Evolutionary conservation across 805 yeast genomes (phyloP), one percentile per base, ranked within the genome.

Genomic region (Scheffersomyces ergatensis): DNA sequence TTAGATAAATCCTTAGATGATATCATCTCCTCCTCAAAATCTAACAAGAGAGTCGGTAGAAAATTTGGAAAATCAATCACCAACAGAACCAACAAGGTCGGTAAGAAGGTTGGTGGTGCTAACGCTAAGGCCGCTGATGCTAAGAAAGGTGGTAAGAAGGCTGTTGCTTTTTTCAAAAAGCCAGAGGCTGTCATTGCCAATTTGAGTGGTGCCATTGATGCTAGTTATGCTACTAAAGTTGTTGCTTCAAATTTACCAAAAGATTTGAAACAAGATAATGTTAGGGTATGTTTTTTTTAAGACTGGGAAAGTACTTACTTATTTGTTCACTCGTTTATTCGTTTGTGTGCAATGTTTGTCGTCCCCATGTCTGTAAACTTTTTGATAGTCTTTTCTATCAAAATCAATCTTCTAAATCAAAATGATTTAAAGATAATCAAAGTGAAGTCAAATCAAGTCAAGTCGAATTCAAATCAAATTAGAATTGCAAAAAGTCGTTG

Each of bases 1-100:
- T 78, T 92, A 70, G 97, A 92, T 71, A 85, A 87, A 72, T 88
- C 97, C 37, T 80, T 92, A 60, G 99, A 92, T 73, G 97, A 89
- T 56, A 92, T 92, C 65, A 86, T 92, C 60, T 79, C 95, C 44
- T 68, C 86, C 48, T 63, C 72, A n/a, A 29, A 29, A 15, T 5
- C 53, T 70, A 65, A 58, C 72, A 69, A 57, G 57, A 67, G 54
- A 47, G 58, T 54, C 31, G 46, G 54, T 18, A 49, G 39, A 36
- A 63, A 45, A 44, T 46, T 46, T 39, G 55, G 37, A 44, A 44
- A 36, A 42, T 32, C 40, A 6, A 43, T 42, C 7, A 16, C 45
- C 5, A 41, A 37, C 37, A 59, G 50, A 49, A 51, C 57, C 31
- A 58, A 56, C 43, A 65, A 65, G 43, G 69, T 63, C 33, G 71